A percentile compares a stretch with the other conserved stretches of the same genome.
These are phyloP conservation scores for Conoideocrella luteorostrata DNA, from an alignment of 2,329 filamentous ascomycete species.

Conservation along the genomic window DNA sequence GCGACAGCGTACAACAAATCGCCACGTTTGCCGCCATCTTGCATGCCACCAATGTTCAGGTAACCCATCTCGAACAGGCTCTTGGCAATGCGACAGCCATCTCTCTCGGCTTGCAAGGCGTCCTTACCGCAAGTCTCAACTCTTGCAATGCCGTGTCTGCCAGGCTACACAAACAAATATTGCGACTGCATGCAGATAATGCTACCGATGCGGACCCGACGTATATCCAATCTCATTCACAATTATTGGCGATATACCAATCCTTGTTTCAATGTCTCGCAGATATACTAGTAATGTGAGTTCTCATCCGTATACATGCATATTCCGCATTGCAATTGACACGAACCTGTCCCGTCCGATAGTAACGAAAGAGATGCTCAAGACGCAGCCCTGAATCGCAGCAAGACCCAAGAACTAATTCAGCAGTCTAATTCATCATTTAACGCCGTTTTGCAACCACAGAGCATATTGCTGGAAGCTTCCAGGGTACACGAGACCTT, in stretches of 20 bases:
- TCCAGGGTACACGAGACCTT: not conserved
- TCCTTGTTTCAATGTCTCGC: slow-evolving; percentile 19
- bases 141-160: slow-evolving; percentile 23
- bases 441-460: slow-evolving; percentile 11
- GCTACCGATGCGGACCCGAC: slow-evolving; percentile 9
- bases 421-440: slow-evolving; percentile 15
- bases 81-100: slow-evolving; percentile 19
- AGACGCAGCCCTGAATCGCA: slow-evolving; percentile 16
- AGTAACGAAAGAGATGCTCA: slow-evolving; percentile 18
- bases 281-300: slow-evolving; percentile 18
- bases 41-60: slow-evolving; percentile 15
- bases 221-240: not conserved
- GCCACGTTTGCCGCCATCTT: slow-evolving; percentile 17
- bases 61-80: slow-evolving; percentile 18
- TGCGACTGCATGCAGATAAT: slow-evolving; percentile 22
- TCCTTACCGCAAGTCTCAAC: slow-evolving; percentile 20
- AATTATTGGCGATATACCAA: slow-evolving; percentile 17
- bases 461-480: slow-evolving; percentile 13
- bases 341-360: too few species aligned
- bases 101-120: slow-evolving; percentile 22
- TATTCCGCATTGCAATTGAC: too few species aligned
- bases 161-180: slow-evolving; percentile 27
- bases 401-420: slow-evolving; percentile 14
- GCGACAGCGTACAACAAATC: slow-evolving; percentile 14
- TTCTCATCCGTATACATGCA: too few species aligned